Evolutionary conservation across 2,329 filamentous ascomycete species (phyloP).

Genomic region (Shiraia bambusicola): DNA sequence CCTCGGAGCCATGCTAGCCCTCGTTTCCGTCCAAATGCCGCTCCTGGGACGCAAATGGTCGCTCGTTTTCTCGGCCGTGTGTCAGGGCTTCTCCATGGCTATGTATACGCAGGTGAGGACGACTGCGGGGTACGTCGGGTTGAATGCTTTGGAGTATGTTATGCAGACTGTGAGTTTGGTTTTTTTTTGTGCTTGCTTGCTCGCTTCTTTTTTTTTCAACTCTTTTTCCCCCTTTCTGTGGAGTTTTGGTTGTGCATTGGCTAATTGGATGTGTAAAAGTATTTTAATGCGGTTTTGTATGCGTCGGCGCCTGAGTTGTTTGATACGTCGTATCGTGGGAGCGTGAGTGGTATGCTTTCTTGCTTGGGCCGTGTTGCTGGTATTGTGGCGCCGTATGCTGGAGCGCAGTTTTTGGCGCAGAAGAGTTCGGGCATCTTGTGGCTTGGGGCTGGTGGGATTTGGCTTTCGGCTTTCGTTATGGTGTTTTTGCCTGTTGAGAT

Average conservation of each 20-base stretch:
- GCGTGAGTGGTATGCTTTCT: constrained; percentile 33
- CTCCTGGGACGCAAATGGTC: constrained; percentile 34
- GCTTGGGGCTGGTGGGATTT: constrained; percentile 34
- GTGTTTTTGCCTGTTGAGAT: constrained; percentile 35
- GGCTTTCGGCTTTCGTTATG: constrained; percentile 31
- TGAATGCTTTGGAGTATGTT: constrained; percentile 36
- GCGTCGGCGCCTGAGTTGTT: constrained; percentile 34
- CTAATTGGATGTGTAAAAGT: too few relatives aligned
- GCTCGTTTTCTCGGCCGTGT: constrained; percentile 30
- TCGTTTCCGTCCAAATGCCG: constrained; percentile 29
- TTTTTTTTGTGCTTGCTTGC: too few relatives aligned
- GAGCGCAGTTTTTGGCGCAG: constrained; percentile 22
- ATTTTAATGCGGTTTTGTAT: constrained; percentile 35
- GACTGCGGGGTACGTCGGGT: constrained; percentile 28
- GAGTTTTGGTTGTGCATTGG: too few relatives aligned
- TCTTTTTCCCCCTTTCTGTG: too few relatives aligned
- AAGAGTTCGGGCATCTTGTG: constrained; percentile 32
- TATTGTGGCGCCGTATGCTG: constrained; percentile 33
- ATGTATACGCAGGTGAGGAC: constrained; percentile 34
- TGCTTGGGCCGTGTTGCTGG: constrained; percentile 31
- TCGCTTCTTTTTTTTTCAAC: too few relatives aligned
- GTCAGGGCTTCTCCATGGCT: constrained; percentile 32
- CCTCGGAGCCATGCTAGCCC: constrained; percentile 25
- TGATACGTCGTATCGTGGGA: constrained; percentile 32
- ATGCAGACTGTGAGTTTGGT: constrained; percentile 34